Conservation (phyloP, 2,329 filamentous ascomycete genomes). For the Huntiella decipiens region DNA sequence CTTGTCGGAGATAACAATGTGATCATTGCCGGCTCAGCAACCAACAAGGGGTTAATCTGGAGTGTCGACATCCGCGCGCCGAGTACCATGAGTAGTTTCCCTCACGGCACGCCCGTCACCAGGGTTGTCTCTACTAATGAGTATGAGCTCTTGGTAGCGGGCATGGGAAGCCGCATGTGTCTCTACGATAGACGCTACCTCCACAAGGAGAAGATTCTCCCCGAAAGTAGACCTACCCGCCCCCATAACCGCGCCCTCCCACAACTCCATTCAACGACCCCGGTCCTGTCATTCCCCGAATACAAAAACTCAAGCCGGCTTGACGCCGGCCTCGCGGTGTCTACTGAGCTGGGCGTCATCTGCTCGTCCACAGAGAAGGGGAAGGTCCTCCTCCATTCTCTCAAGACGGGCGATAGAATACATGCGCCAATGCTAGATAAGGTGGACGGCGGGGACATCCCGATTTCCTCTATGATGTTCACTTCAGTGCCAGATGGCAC, state of each 20-base stretch:
- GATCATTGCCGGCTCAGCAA: constrained; percentile 5
- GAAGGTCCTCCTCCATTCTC: constrained; percentile 29
- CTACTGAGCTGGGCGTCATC: constrained; percentile 26
- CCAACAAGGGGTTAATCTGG: constrained; percentile 5
- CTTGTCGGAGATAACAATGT: constrained; percentile 7
- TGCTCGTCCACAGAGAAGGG: constrained; percentile 35
- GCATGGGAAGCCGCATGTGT: constrained; percentile 28
- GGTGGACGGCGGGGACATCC: constrained; percentile 4
- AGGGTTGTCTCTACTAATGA: constrained; percentile 1
- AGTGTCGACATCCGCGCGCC: constrained; percentile 8
- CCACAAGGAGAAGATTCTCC: not conserved
- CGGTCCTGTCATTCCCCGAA: constrained; percentile 24
- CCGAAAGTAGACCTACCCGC: not conserved
- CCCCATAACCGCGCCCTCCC: constrained; percentile 1
- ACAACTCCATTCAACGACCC: not conserved
- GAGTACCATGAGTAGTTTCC: constrained; percentile 3
- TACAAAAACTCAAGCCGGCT: constrained; percentile 31
- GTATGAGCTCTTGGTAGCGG: constrained; percentile 31
- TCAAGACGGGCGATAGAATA: constrained; percentile 25
- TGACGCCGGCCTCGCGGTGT: constrained; percentile 32
- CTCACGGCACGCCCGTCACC: constrained; percentile 2
- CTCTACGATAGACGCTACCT: constrained; percentile 37
- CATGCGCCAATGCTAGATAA: constrained; percentile 10
- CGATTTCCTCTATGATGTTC: constrained; percentile 7
- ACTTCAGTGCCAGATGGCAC: constrained; percentile 5